Percentiles rank a stretch among this genome's conserved stretches.
phyloP scores from a whole-genome alignment of 2,329 filamentous ascomycete genomes.

The Alternaria longipes region DNA sequence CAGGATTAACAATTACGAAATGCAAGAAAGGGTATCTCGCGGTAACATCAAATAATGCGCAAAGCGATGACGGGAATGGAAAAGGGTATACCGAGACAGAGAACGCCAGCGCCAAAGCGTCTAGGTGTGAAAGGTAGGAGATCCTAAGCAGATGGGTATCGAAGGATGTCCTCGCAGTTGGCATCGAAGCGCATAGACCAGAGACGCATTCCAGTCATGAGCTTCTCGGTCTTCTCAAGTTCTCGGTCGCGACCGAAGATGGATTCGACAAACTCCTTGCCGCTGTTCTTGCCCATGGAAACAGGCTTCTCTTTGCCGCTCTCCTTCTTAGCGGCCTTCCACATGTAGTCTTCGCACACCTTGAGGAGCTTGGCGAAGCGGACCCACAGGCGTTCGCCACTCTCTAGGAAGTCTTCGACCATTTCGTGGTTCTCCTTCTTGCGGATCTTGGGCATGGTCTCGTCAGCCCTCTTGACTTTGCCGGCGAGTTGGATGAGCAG shows the following conservation, averaged over 20 bases:
- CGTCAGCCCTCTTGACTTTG: constrained; percentile 91
- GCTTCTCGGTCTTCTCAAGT: constrained; percentile 86
- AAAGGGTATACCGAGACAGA: constrained; percentile 34
- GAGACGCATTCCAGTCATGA: constrained; percentile 87
- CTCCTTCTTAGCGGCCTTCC: constrained; percentile 80
- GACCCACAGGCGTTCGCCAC: constrained; percentile 84
- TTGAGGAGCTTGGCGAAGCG: constrained; percentile 89
- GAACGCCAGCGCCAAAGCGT: constrained; percentile 41
- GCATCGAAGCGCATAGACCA: constrained; percentile 96
- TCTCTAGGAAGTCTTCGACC: constrained; percentile 88
- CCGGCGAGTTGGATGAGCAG: constrained; percentile 91
- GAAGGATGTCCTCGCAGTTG: constrained; percentile 91
- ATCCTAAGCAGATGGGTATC: constrained; percentile 56
- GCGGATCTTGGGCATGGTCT: constrained; percentile 76
- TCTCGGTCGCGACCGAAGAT: constrained; percentile 93
- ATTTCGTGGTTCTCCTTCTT: constrained; percentile 77
- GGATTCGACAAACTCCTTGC: constrained; percentile 93
- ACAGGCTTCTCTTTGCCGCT: constrained; percentile 67
- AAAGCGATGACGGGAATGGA: constrained; percentile 28
- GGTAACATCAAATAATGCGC: constrained; percentile 43
- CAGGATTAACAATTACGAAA: constrained; percentile 50
- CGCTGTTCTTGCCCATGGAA: constrained; percentile 86
- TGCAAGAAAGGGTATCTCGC: constrained; percentile 53
- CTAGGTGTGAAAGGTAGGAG: constrained; percentile 22
- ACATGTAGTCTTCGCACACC: constrained; percentile 93